A percentile compares a stretch with the other conserved stretches of the same genome.
These are phyloP conservation scores for Tylopilus orsonianus DNA, from an alignment of 1,284 basidiomycete genomes.

Conservation along the genomic window DNA sequence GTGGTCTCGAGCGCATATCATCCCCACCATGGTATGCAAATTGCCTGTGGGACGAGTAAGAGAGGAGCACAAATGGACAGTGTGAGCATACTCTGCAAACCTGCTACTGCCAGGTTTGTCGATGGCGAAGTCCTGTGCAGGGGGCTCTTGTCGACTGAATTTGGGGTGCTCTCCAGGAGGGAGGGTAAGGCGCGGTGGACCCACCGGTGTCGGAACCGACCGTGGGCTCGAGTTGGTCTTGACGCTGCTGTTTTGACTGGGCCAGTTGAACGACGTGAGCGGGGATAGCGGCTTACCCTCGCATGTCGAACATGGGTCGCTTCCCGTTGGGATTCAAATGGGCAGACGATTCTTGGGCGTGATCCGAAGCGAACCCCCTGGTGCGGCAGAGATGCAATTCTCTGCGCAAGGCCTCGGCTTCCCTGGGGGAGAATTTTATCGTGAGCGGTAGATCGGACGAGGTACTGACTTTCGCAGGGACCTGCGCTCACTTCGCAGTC, in stretches of 20 bases:
- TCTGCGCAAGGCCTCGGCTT: conserved; percentile 47
- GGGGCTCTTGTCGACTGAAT: conserved; percentile 37
- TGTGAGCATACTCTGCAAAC: conserved; percentile 45
- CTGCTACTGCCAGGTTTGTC: conserved; percentile 47
- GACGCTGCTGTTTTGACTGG: conserved; percentile 29
- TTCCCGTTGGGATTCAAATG: conserved; percentile 59
- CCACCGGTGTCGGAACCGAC: conserved; percentile 48
- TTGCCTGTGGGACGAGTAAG: conserved; percentile 43
- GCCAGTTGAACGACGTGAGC: conserved; percentile 5
- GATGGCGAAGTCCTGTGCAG: conserved; percentile 21
- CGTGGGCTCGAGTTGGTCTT: conserved; percentile 57
- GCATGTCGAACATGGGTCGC: conserved; percentile 49
- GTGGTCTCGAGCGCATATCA: conserved; percentile 37
- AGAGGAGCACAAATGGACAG: conserved; percentile 9
- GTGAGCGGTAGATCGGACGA: conserved; percentile 1
- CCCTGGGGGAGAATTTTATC: conserved; percentile 36
- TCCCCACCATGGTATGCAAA: conserved; percentile 55
- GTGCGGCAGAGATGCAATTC: conserved; percentile 51
- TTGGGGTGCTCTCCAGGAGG: conserved; percentile 52
- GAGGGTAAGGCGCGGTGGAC: conserved; percentile 58
- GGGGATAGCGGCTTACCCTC: conserved; percentile 41
- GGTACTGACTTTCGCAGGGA: conserved; percentile 51
- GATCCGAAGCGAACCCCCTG: conserved; percentile 18
- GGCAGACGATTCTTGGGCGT: conserved; percentile 37
- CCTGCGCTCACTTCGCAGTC: conserved; percentile 43